Base-by-base conservation (phyloP, 192 early-diverging fungal species). In the Backusella circina region DNA sequence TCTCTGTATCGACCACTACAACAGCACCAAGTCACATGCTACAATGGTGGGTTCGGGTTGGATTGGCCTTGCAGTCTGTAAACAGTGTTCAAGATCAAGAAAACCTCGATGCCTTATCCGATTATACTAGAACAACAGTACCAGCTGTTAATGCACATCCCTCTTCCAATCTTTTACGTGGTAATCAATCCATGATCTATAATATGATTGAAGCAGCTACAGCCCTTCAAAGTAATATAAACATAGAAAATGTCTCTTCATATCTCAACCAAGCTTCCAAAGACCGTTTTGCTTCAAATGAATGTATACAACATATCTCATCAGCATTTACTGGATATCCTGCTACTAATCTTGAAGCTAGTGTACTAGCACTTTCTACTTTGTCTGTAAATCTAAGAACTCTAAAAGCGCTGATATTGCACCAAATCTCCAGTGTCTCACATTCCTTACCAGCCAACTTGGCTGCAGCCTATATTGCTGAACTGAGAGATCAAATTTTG, bases 31-130 rank as follows among this genome's bases (percentile, higher is more conserved):
- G 36, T 28, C 71, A 72, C 32, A 72, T 72, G 71, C 35, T 72
- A 28, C 50, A 61, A n/a, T 72, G 71, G 71, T 72, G 35, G 50
- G 54, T 72, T 3, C 71, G 54, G 23, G 51, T 72, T 61, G 71
- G 71, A 23, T 9, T 72, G 23, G 30, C 71, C 12, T 35, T 72
- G n/a, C 71, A 72, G 18, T 72, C 54, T 4, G 30, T 72, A 16
- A 57, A 51, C 18, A 37, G 15, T 15, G 18, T 32, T 32, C 38
- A 41, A 15, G 33, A 38, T 44, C 36, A 26, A 30, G 39, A 47
- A 44, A 70, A 70, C 38, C 35, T 70, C 26, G 38, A 70, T 41
- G 26, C 26, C 3, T 26, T 70, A 16, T 37, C 68, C 13, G 68
- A 70, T 30, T 70, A 70, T 15, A 70, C 68, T 1, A 37, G 68